Evolutionary conservation across 1,139 yeast species (phyloP).

Genomic region (Blastobotrys apis): DNA sequence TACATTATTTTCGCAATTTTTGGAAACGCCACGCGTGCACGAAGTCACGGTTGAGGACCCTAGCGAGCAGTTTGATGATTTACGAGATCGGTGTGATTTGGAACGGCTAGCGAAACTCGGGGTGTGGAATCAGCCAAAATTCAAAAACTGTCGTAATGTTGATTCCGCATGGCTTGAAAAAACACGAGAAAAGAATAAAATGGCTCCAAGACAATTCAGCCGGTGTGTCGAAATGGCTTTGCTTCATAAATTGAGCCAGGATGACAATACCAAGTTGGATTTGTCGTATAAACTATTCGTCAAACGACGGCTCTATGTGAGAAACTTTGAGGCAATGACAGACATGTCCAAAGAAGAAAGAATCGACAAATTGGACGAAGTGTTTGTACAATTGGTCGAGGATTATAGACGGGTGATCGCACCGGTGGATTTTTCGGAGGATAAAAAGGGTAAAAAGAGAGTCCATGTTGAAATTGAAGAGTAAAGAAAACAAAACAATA

Average conservation of each 20-base stretch:
- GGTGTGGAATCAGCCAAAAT: constrained; percentile 29
- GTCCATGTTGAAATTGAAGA: constrained; percentile 30
- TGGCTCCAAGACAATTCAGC: constrained; percentile 74
- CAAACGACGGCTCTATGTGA: constrained; percentile 66
- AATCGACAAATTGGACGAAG: constrained; percentile 68
- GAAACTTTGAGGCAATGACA: constrained; percentile 72
- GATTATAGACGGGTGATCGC: constrained; percentile 62
- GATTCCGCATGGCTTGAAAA: constrained; percentile 45
- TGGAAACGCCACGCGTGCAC: constrained; percentile 46
- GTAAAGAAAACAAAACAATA: constrained; percentile 26
- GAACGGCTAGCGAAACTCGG: constrained; percentile 42
- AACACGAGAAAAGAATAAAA: constrained; percentile 45
- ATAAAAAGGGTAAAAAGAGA: constrained; percentile 50
- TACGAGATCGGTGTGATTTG: constrained; percentile 81
- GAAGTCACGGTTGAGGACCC: constrained; percentile 96
- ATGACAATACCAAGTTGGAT: too few species aligned
- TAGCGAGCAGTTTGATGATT: constrained; percentile 84
- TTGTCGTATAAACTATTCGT: constrained; percentile 54
- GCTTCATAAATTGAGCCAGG: constrained; percentile 39
- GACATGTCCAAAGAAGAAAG: constrained; percentile 60
- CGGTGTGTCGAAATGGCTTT: constrained; percentile 74
- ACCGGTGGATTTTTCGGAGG: constrained; percentile 58
- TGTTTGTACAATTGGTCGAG: constrained; percentile 61
- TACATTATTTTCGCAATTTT: constrained; percentile 53
- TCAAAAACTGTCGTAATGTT: constrained; percentile 23